A percentile compares a stretch with the other conserved stretches of the same genome.
Evolutionary conservation across 2,329 filamentous ascomycete species (phyloP).

Genomic region (Colletotrichum sidae): DNA sequence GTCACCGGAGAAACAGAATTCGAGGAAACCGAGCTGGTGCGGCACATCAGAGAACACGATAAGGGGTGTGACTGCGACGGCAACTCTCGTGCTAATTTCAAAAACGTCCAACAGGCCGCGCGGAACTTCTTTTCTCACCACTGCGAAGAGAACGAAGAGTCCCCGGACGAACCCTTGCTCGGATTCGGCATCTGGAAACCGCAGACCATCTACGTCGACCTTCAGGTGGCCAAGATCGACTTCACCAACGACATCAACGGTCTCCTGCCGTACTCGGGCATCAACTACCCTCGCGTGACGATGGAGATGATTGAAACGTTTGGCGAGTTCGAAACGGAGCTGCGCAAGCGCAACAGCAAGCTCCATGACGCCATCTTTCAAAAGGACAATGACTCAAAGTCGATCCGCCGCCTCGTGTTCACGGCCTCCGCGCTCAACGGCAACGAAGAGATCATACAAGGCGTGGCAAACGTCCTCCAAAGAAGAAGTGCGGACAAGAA

Average conservation of each 20-base stretch:
- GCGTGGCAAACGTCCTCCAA: no score
- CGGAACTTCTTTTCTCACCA: background rate
- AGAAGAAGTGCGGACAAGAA: no score
- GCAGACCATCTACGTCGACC: background rate
- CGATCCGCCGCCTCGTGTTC: no score
- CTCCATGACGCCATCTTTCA: no score
- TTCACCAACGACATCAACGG: background rate
- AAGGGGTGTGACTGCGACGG: background rate
- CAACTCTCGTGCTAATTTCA: background rate
- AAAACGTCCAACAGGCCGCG: background rate
- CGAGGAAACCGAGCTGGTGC: background rate
- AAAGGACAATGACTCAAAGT: no score
- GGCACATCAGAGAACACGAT: background rate
- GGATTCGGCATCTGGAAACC: background rate
- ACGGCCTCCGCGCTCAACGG: no score
- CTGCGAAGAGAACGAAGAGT: background rate
- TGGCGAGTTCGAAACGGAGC: background rate
- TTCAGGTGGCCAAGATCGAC: background rate
- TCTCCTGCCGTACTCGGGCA: background rate
- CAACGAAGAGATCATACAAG: no score
- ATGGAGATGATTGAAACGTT: background rate
- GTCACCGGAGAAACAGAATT: background rate
- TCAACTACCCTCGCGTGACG: background rate
- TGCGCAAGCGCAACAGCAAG: background rate
- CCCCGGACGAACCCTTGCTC: background rate